Percentiles rank a stretch among this genome's conserved stretches.
Evolutionary conservation across 208 protist genomes (phyloP).

Genomic region (Angomonas ambiguus): DNA sequence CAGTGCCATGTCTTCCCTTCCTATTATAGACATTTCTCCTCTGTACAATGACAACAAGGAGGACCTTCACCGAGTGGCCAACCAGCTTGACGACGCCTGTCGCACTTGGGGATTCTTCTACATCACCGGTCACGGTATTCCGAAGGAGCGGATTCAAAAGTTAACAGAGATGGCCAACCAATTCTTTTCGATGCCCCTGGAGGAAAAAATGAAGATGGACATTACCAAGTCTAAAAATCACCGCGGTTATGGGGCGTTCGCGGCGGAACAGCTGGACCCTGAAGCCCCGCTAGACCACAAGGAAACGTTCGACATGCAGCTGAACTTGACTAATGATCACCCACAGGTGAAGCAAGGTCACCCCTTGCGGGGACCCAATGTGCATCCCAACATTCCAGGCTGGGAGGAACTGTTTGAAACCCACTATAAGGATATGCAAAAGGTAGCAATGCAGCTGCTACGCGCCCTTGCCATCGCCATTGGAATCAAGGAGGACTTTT

Average conservation of each 20-base stretch:
- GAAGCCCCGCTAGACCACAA: conserved; percentile 46
- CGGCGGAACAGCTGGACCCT: conserved; percentile 54
- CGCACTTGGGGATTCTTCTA: conserved; percentile 83
- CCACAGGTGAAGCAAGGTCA: conserved; percentile 48
- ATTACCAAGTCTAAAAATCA: conserved; percentile 47
- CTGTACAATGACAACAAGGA: conserved; percentile 39
- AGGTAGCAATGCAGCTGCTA: conserved; percentile 44
- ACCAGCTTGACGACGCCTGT: conserved; percentile 63
- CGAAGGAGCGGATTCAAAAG: conserved; percentile 26
- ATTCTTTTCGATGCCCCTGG: conserved; percentile 55
- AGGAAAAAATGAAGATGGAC: conserved; percentile 72
- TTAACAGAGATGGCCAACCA: conserved; percentile 41
- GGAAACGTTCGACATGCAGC: conserved; percentile 72
- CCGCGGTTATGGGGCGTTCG: conserved; percentile 55
- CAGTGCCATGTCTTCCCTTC: conserved; percentile 28
- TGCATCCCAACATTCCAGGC: conserved; percentile 40
- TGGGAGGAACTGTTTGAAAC: conserved; percentile 53
- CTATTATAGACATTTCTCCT: conserved; percentile 69
- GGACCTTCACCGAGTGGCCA: conserved; percentile 33
- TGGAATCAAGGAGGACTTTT: conserved; percentile 42
- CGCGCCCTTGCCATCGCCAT: conserved; percentile 55
- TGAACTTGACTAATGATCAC: conserved; percentile 44
- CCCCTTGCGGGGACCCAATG: conserved; percentile 64
- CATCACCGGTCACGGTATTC: conserved; percentile 64
- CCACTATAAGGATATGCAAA: conserved; percentile 61